These are phyloP conservation scores for Colletotrichum karsti DNA, from an alignment of 2,329 filamentous ascomycete species.

Conservation along the genomic window DNA sequence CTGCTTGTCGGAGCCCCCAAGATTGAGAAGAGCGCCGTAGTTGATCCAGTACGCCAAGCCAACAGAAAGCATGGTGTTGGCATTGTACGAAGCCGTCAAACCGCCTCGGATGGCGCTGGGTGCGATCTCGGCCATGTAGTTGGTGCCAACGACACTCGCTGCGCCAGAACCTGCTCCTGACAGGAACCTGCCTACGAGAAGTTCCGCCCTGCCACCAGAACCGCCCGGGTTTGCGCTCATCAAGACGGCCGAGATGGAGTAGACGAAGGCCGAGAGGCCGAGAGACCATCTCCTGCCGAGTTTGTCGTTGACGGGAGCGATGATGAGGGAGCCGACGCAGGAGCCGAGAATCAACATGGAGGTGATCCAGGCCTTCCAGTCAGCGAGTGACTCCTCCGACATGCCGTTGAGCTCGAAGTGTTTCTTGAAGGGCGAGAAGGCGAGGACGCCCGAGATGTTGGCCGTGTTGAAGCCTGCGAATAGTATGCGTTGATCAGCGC, in stretches of 20 bases:
- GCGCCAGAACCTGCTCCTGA: slow-evolving; percentile 34
- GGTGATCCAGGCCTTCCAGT: background rate
- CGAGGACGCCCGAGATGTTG: background rate
- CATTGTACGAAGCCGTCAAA: slow-evolving; percentile 52
- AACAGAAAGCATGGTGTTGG: slow-evolving; percentile 51
- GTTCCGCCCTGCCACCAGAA: background rate
- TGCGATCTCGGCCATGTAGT: slow-evolving; percentile 53
- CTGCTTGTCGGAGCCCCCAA: slow-evolving; percentile 48
- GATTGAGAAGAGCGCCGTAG: slow-evolving; percentile 48
- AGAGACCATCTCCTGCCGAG: slow-evolving; percentile 50
- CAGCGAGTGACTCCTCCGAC: background rate
- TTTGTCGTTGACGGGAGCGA: slow-evolving; percentile 49
- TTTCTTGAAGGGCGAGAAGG: background rate
- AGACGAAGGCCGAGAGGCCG: slow-evolving; percentile 47
- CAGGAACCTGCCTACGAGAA: background rate
- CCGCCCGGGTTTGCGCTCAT: slow-evolving; percentile 45
- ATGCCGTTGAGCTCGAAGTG: background rate
- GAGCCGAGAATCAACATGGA: background rate
- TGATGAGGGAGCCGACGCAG: slow-evolving; percentile 24
- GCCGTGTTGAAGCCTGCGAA: background rate
- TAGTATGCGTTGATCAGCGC: background rate
- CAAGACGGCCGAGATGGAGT: slow-evolving; percentile 51
- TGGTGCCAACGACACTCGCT: slow-evolving; percentile 50
- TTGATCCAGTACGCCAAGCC: slow-evolving; percentile 54
- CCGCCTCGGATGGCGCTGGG: slow-evolving; percentile 53